Conservation (phyloP, 208 protist genomes). For the Acanthamoeba sp. region DNA sequence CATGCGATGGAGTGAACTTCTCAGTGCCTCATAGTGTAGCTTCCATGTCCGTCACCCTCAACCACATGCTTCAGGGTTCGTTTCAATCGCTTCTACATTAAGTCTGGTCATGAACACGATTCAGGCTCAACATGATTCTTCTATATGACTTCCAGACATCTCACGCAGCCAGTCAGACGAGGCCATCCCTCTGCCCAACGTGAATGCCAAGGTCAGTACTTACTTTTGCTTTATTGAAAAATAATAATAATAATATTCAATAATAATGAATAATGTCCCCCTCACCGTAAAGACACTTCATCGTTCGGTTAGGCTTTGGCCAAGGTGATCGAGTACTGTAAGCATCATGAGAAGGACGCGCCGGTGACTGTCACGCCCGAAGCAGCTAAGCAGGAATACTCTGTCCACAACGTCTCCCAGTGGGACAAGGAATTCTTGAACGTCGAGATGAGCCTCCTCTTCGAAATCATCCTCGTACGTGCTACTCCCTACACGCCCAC, state of each 20-base stretch:
- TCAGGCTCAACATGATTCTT: neutral
- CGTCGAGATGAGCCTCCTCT: conserved; percentile 47
- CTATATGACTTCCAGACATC: neutral
- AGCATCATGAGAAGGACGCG: conserved; percentile 14
- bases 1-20: conserved; percentile 35
- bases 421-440: conserved; percentile 58
- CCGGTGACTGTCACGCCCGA: neutral
- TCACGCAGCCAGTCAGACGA: conserved; percentile 34
- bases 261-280: neutral
- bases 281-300: too few relatives aligned
- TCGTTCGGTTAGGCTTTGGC: neutral
- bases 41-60: neutral
- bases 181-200: neutral
- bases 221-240: neutral
- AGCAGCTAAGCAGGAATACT: neutral
- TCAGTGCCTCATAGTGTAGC: neutral
- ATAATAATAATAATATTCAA: neutral
- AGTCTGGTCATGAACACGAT: too few relatives aligned
- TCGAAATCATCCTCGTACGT: conserved; percentile 47
- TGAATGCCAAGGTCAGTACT: neutral
- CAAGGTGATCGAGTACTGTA: conserved; percentile 67
- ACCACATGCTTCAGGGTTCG: conserved; percentile 29
- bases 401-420: neutral
- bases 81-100: neutral
- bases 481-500: neutral